A percentile compares a stretch with the other conserved stretches of the same genome.
Conservation (phyloP, 2,329 filamentous ascomycete genomes). For the Zymoseptoria crescenta region DNA sequence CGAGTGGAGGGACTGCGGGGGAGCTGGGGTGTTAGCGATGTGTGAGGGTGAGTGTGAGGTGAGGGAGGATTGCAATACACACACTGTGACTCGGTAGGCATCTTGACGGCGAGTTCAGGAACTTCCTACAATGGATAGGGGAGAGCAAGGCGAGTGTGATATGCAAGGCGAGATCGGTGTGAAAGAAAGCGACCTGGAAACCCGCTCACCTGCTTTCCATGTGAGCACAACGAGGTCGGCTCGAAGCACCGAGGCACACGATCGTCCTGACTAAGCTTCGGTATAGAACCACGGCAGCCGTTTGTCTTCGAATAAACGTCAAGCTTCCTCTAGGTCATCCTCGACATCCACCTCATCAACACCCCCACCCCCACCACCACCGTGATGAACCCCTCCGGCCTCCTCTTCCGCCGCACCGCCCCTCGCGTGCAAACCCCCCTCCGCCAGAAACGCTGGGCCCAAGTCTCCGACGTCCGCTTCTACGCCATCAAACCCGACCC, state of each 20-base stretch:
- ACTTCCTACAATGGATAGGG: background rate
- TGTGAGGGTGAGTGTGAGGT: background rate
- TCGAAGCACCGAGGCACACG: background rate
- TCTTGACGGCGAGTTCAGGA: background rate
- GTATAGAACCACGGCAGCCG: background rate
- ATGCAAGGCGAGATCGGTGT: background rate
- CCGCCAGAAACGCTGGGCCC: conserved; percentile 74
- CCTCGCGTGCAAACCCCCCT: conserved; percentile 19
- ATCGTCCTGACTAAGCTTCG: background rate
- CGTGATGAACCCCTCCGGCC: conserved; percentile 13
- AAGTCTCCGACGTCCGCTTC: conserved; percentile 86
- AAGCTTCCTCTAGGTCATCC: background rate
- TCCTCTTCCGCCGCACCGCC: conserved; percentile 18
- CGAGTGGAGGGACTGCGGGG: conserved; percentile 51
- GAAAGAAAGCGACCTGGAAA: background rate
- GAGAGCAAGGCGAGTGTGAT: background rate
- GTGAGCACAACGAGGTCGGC: background rate
- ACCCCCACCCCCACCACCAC: background rate
- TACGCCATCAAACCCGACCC: conserved; percentile 68
- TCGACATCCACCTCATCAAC: background rate
- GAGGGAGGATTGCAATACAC: background rate
- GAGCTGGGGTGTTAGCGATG: background rate
- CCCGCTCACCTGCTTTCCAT: background rate
- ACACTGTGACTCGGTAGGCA: conserved; percentile 14
- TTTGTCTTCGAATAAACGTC: background rate